These are phyloP conservation scores for Venturia carpophila DNA, from an alignment of 2,329 filamentous ascomycete genomes.

Conservation along the genomic window DNA sequence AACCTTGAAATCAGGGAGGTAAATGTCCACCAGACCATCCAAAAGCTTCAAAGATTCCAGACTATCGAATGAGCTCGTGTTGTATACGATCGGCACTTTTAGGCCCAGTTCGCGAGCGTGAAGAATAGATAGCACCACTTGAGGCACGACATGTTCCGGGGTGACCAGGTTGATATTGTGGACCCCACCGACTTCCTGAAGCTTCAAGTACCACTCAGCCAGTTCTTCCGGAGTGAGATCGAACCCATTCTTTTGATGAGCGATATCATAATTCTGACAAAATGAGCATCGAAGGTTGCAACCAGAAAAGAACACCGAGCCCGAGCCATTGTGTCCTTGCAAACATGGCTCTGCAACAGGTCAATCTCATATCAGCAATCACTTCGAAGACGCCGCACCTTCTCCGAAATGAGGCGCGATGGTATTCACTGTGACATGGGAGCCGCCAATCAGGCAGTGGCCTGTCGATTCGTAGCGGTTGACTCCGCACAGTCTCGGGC, in stretches of 20 bases:
- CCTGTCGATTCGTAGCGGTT: slow-evolving; percentile 76
- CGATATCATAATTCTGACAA: slow-evolving; percentile 78
- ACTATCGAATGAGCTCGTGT: slow-evolving; percentile 75
- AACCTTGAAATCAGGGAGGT: slow-evolving; percentile 82
- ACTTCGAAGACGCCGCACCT: slow-evolving; percentile 21
- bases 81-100: slow-evolving; percentile 70
- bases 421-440: slow-evolving; percentile 69
- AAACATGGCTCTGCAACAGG: slow-evolving; percentile 59
- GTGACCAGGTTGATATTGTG: slow-evolving; percentile 88
- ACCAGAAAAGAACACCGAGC: slow-evolving; percentile 73
- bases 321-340: slow-evolving; percentile 72
- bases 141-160: slow-evolving; percentile 78
- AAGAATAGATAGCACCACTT: slow-evolving; percentile 69
- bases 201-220: slow-evolving; percentile 73
- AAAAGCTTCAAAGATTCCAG: slow-evolving; percentile 62
- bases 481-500: slow-evolving; percentile 66
- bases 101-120: slow-evolving; percentile 63
- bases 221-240: slow-evolving; percentile 72
- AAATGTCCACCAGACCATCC: slow-evolving; percentile 76
- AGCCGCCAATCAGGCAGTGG: slow-evolving; percentile 69
- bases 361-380: neutral
- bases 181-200: slow-evolving; percentile 70
- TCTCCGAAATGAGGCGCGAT: slow-evolving; percentile 83
- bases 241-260: slow-evolving; percentile 73
- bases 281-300: slow-evolving; percentile 68